These are phyloP conservation scores for Suhomyces maxii DNA, from an alignment of 1,139 yeast species.

Conservation along the genomic window DNA sequence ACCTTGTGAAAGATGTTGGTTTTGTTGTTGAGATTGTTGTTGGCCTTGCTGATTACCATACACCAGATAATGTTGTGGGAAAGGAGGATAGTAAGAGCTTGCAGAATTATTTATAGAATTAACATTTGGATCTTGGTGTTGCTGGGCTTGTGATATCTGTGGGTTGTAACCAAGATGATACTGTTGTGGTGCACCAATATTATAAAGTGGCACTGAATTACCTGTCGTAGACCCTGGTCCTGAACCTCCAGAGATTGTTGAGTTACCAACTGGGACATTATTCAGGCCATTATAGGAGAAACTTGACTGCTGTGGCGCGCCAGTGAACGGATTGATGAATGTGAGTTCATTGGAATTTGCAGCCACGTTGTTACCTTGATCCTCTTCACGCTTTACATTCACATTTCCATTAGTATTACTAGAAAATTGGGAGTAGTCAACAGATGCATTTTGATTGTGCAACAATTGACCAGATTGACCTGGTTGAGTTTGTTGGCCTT, in stretches of 20 bases:
- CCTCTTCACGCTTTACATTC: slow-evolving; percentile 11
- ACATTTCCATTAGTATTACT: background rate
- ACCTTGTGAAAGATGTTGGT: slow-evolving; percentile 5
- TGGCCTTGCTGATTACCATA: slow-evolving; percentile 8
- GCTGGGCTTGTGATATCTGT: slow-evolving; percentile 7
- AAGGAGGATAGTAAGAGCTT: slow-evolving; percentile 6
- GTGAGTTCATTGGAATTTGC: slow-evolving; percentile 10
- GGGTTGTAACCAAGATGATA: slow-evolving; percentile 11
- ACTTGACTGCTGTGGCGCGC: slow-evolving; percentile 13
- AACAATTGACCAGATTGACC: background rate
- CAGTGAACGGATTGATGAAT: slow-evolving; percentile 15
- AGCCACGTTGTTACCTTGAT: background rate
- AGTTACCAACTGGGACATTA: background rate
- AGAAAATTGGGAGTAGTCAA: slow-evolving; percentile 6
- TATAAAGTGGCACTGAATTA: slow-evolving; percentile 9
- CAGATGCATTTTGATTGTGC: slow-evolving; percentile 2
- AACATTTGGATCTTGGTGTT: slow-evolving; percentile 6
- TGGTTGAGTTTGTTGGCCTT: slow-evolving; percentile 8
- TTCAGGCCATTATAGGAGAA: slow-evolving; percentile 9
- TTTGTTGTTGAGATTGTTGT: slow-evolving; percentile 3
- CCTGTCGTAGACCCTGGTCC: slow-evolving; percentile 6
- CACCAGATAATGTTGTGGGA: slow-evolving; percentile 12
- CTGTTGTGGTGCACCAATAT: slow-evolving; percentile 14
- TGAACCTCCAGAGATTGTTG: slow-evolving; percentile 2
- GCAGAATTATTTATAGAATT: background rate